Base-by-base conservation (phyloP, 2,329 filamentous ascomycete species). In the Aspergillus proliferans region DNA sequence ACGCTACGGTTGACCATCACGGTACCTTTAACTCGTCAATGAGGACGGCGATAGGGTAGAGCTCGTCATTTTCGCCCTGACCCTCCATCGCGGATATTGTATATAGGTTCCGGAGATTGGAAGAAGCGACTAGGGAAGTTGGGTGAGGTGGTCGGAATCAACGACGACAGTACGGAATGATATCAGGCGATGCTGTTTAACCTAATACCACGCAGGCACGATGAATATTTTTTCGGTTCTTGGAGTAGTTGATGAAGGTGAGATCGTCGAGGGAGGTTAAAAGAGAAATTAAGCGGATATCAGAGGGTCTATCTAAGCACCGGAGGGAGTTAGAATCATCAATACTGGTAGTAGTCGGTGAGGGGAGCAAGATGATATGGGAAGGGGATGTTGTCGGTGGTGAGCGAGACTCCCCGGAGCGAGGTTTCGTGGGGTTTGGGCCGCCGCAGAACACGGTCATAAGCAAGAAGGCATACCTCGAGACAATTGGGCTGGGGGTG, bases 1-100 rank as follows among this genome's bases (percentile, higher is more conserved):
- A 40, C 34, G 38, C 18, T 21, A 19, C 18, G 7, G 38, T 15
- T 21, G 10, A 40, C 38, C n/a, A 21, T 30, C 42, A 50, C 44
- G 73, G 65, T 82, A 95, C 91, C 88, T 96, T 98, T 68, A 98
- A 82, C 83, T 98, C 93, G 74, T 98, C 93, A 75, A 98, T 98
- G 75, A 98, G 85, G 62, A 98, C 93, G 69, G 94, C 93, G 79
- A 98, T 98, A 71, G 93, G 93, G 75, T 97, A 98, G 67, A 98
- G 90, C 85, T 97, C 94, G 77, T 98, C 93, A 73, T 86, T 94
- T 78, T 92, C 84, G 75, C 86, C 88, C 72, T 85, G 81, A 76
- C 86, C 86, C 77, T 96, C 89, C 92, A 97, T 97, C 72, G 73
- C 80, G 81, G 75, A 71, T 66, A 64, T 53, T 49, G 49, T 58